Percentiles rank a stretch among this genome's conserved stretches.
Conservation (phyloP, 176 grass and related monocot genomes). For the Dendrocalamus sinicus region DNA sequence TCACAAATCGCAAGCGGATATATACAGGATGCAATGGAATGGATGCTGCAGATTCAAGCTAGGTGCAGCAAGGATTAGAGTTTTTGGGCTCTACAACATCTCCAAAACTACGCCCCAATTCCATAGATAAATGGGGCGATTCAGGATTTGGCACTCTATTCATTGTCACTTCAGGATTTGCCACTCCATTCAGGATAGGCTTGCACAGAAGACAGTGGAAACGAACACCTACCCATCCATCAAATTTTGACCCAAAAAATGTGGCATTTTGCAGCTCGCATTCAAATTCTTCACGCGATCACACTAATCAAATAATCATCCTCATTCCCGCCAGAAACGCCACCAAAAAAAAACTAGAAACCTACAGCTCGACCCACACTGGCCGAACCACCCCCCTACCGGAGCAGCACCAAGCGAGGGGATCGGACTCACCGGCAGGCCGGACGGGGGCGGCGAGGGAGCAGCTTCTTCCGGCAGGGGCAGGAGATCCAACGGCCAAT, state of each 20-base stretch:
- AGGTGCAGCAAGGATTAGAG: not conserved
- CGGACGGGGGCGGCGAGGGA: not conserved
- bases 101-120: not conserved
- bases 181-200: too few relatives aligned
- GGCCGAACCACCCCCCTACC: not conserved
- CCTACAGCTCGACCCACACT: not conserved
- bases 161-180: too few relatives aligned
- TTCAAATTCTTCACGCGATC: not conserved
- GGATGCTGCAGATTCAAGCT: not conserved
- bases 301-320: not conserved
- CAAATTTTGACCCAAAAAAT: not conserved
- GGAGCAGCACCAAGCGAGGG: not conserved
- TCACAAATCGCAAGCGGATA: not conserved
- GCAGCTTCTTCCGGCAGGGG: not conserved
- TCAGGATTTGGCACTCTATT: too few relatives aligned
- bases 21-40: not conserved
- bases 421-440: conserved; percentile 7
- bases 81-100: not conserved
- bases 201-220: not conserved
- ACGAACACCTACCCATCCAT: not conserved
- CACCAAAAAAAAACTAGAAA: not conserved
- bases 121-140: too few relatives aligned
- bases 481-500: not conserved
- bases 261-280: not conserved
- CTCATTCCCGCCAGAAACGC: not conserved